phyloP scores from a whole-genome alignment of 2,329 filamentous ascomycete genomes.

The Chaetomium olivaceum region DNA sequence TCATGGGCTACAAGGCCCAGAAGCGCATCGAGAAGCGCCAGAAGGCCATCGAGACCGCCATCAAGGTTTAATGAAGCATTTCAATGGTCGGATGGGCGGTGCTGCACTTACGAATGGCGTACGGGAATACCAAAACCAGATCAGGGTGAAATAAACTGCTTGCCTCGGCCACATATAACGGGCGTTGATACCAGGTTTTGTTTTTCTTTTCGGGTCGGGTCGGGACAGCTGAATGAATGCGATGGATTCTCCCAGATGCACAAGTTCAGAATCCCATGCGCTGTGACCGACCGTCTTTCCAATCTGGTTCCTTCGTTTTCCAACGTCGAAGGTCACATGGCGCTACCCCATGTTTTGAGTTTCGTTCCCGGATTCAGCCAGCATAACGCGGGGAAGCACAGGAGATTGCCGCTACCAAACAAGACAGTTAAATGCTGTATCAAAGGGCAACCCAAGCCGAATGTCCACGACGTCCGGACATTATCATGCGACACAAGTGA shows the following conservation, averaged over 20 bases:
- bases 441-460: not conserved
- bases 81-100: constrained; percentile 33
- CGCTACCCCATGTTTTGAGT: not conserved
- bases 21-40: constrained; percentile 77
- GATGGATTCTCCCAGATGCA: constrained; percentile 28
- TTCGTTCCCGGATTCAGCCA: not conserved
- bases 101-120: constrained; percentile 39
- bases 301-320: not conserved
- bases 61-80: constrained; percentile 81
- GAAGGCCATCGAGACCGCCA: constrained; percentile 89
- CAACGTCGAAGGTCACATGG: not conserved
- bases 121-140: constrained; percentile 41
- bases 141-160: constrained; percentile 35
- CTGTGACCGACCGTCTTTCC: constrained; percentile 11
- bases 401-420: not conserved
- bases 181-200: constrained; percentile 27
- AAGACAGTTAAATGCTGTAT: not conserved
- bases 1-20: constrained; percentile 96
- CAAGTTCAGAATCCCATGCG: constrained; percentile 14
- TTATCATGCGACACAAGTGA: constrained; percentile 32
- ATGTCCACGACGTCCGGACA: constrained; percentile 7
- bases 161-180: constrained; percentile 30
- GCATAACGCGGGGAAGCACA: not conserved
- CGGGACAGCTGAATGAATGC: constrained; percentile 30
- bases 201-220: constrained; percentile 24